Percentiles rank a stretch among this genome's conserved stretches.
phyloP scores from a whole-genome alignment of 2,329 filamentous ascomycete species.

The Aspergillus ochraceoroseus region DNA sequence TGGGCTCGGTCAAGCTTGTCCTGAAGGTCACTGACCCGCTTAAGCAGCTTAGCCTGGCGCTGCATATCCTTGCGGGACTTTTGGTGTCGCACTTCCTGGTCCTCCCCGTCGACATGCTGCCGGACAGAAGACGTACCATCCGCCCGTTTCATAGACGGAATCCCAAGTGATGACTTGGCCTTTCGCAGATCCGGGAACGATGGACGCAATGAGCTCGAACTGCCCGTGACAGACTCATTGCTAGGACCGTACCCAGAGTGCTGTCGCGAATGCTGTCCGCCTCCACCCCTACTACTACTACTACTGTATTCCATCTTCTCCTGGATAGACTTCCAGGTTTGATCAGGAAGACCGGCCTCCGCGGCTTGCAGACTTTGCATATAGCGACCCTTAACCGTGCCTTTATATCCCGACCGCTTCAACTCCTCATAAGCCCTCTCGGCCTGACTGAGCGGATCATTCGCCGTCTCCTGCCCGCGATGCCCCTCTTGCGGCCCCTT shows the following conservation, averaged over 20 bases:
- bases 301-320: constrained; percentile 28
- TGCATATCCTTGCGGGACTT: constrained; percentile 55
- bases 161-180: constrained; percentile 30
- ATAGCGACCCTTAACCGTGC: constrained; percentile 36
- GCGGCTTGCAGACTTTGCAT: constrained; percentile 20
- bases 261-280: constrained; percentile 17
- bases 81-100: constrained; percentile 41
- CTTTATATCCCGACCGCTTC: constrained; percentile 50
- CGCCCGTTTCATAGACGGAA: constrained; percentile 26
- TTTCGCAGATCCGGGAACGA: constrained; percentile 37
- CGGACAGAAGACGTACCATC: constrained; percentile 30
- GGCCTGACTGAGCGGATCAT: constrained; percentile 46
- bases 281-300: constrained; percentile 2
- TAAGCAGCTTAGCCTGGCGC: constrained; percentile 54
- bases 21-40: constrained; percentile 59
- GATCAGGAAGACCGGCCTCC: constrained; percentile 28
- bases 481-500: constrained; percentile 40
- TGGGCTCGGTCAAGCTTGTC: constrained; percentile 53
- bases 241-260: constrained; percentile 13
- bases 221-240: constrained; percentile 15
- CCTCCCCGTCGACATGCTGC: constrained; percentile 24
- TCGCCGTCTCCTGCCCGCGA: constrained; percentile 25
- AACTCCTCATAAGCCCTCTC: constrained; percentile 52
- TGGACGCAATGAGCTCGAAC: constrained; percentile 30
- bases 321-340: constrained; percentile 33